Conservation (phyloP, 2,329 filamentous ascomycete species). For the Cercospora sp. region DNA sequence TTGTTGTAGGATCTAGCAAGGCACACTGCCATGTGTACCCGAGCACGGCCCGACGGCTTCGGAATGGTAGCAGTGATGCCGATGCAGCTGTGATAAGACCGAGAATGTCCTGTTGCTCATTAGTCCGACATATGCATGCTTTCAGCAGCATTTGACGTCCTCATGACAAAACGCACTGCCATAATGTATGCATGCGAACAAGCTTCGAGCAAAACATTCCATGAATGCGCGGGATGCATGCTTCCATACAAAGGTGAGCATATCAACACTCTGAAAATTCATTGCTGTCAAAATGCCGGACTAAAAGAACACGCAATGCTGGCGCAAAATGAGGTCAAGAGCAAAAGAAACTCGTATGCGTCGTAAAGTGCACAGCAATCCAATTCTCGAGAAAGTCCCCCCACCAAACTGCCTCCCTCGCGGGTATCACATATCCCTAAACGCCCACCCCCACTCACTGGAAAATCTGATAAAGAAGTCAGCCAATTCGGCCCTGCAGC, state of each 20-base stretch:
- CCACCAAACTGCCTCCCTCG: slow-evolving; percentile 1
- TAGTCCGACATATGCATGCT: not conserved
- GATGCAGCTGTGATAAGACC: not conserved
- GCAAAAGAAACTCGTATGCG: not conserved
- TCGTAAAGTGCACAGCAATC: not conserved
- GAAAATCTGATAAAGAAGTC: slow-evolving; percentile 24
- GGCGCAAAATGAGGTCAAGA: not conserved
- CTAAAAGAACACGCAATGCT: not conserved
- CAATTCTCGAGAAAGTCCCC: not conserved
- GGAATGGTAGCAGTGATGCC: not conserved
- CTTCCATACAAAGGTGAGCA: not conserved
- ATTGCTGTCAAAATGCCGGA: not conserved
- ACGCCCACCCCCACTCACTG: slow-evolving; percentile 20
- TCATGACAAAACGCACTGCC: not conserved
- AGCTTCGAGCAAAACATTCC: not conserved
- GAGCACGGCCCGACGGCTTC: not conserved
- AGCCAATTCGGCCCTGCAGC: slow-evolving; percentile 14
- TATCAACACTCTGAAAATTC: not conserved
- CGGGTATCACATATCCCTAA: slow-evolving; percentile 22
- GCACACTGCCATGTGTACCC: not conserved
- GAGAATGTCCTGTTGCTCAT: not conserved
- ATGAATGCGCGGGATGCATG: not conserved
- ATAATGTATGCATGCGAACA: not conserved
- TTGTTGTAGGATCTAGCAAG: not conserved
- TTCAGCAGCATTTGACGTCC: not conserved